phyloP scores from a whole-genome alignment of 2,329 filamentous ascomycete genomes.

The Geoglossum cookeanum region DNA sequence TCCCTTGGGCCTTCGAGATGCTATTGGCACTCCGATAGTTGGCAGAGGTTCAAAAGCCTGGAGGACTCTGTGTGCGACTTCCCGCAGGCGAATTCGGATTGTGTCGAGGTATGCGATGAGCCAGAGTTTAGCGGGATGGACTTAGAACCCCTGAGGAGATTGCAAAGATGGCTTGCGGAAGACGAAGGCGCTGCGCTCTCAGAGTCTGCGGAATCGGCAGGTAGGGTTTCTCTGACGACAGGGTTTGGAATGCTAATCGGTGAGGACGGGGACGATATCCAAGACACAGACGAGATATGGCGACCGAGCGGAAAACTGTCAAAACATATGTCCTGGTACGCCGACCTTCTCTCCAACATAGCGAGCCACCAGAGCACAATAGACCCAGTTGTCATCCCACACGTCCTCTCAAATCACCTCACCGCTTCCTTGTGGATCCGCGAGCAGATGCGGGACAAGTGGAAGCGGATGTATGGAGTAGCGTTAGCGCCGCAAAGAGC shows the following conservation, averaged over 20 bases:
- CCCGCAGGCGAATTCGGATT: not conserved
- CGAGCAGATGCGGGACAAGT: not conserved
- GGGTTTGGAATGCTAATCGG: not conserved
- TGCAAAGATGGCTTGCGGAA: not conserved
- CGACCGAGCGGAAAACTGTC: not conserved
- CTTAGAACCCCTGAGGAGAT: not conserved
- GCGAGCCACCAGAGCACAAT: not conserved
- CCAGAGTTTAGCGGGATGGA: not conserved
- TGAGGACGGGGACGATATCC: not conserved
- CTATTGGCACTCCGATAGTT: not conserved
- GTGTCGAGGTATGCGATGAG: not conserved
- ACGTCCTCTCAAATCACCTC: not conserved
- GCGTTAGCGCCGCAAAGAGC: not conserved
- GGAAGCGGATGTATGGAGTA: not conserved
- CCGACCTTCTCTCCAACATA: not conserved
- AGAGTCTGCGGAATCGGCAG: not conserved
- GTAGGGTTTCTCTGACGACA: not conserved
- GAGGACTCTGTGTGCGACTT: not conserved
- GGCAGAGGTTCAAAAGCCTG: not conserved
- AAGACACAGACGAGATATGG: not conserved
- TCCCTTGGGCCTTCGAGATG: not conserved
- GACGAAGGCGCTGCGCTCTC: not conserved
- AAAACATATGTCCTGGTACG: not conserved
- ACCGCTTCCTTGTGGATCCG: not conserved
- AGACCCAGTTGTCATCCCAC: not conserved